Evolutionary conservation across 2,329 filamentous ascomycete species (phyloP).

Genomic region (Trichoderma breve): DNA sequence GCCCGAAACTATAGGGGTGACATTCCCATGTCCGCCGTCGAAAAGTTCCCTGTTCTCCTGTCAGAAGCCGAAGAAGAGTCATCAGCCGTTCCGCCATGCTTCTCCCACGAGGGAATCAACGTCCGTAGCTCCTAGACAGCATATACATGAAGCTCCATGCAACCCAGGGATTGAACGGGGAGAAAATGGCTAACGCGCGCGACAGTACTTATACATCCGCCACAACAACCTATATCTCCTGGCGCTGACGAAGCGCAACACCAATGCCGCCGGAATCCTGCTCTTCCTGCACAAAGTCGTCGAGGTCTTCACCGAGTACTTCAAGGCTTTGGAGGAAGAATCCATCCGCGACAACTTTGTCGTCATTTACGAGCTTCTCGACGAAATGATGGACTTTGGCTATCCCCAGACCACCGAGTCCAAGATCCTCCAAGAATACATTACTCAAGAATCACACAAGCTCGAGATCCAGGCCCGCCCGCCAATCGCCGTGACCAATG

Average conservation of each 20-base stretch:
- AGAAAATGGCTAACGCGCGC: conserved; percentile 10
- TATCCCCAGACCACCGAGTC: conserved; percentile 97
- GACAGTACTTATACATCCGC: conserved; percentile 94
- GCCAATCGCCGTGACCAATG: conserved; percentile 96
- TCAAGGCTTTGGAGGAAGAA: conserved; percentile 98
- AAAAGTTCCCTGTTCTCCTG: conserved; percentile 93
- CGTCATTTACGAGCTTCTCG: conserved; percentile 95
- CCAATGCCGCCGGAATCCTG: conserved; percentile 96
- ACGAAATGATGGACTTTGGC: conserved; percentile 99
- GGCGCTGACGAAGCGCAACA: conserved; percentile 96
- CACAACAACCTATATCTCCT: conserved; percentile 99
- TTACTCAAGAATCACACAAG: conserved; percentile 98
- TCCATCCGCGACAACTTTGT: conserved; percentile 99
- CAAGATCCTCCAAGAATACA: conserved; percentile 99
- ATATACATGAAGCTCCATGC: conserved; percentile 1
- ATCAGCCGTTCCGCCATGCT: conserved; percentile 94
- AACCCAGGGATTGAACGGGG: not conserved
- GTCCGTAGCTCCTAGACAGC: conserved; percentile 49
- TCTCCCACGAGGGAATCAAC: conserved; percentile 98
- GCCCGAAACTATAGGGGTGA: conserved; percentile 98
- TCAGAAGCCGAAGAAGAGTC: conserved; percentile 99
- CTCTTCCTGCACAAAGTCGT: conserved; percentile 98
- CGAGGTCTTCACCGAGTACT: conserved; percentile 99
- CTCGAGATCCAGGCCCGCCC: conserved; percentile 93
- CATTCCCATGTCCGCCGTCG: conserved; percentile 98